Percentiles rank a stretch among this genome's conserved stretches.
Evolutionary conservation across 2,329 filamentous ascomycete species (phyloP).

Genomic region (Biscogniauxia sp.): DNA sequence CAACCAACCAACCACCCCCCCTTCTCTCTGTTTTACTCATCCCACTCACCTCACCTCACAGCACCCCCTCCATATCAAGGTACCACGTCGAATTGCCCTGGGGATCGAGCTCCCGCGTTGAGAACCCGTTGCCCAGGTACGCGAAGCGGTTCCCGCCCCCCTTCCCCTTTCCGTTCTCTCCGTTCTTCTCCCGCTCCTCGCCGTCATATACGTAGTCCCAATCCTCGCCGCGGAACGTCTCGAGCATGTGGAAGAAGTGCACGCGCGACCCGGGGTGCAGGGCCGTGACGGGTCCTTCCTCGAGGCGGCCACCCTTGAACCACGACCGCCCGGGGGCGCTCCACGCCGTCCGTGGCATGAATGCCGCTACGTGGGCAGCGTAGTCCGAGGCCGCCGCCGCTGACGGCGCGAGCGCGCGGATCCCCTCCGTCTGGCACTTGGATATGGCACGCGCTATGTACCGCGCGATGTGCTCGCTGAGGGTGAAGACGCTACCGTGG

Average conservation of each 20-base stretch:
- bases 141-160: constrained; percentile 40
- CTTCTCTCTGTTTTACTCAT: background rate
- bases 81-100: constrained; percentile 43
- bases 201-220: constrained; percentile 49
- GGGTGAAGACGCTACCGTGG: constrained; percentile 50
- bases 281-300: constrained; percentile 45
- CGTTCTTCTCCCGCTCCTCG: background rate
- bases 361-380: constrained; percentile 45
- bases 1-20: background rate
- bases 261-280: constrained; percentile 50
- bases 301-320: constrained; percentile 47
- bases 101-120: constrained; percentile 42
- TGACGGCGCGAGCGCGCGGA: constrained; percentile 45
- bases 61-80: constrained; percentile 25
- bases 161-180: too few species aligned
- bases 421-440: constrained; percentile 50
- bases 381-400: constrained; percentile 49
- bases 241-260: constrained; percentile 54
- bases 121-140: constrained; percentile 39
- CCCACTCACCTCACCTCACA: background rate
- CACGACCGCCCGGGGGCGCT: constrained; percentile 46
- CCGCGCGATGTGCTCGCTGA: constrained; percentile 49
- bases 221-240: constrained; percentile 49
- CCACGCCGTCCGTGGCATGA: constrained; percentile 55
- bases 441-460: constrained; percentile 49